These are phyloP conservation scores for Talaromyces sp. DNA, from an alignment of 2,329 filamentous ascomycete species.

Conservation along the genomic window DNA sequence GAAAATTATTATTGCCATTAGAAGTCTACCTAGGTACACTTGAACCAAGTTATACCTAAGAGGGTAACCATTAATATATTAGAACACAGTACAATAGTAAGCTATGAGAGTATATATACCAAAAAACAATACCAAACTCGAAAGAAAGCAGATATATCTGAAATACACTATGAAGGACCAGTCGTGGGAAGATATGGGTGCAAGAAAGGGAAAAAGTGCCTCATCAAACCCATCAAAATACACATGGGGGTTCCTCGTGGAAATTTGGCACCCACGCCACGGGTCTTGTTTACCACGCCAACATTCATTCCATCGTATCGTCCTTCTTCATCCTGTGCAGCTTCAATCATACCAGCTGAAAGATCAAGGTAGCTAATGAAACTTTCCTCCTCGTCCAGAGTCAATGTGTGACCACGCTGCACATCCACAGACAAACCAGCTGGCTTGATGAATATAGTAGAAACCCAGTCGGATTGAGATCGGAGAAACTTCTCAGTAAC, in stretches of 20 bases:
- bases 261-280: conserved; percentile 32
- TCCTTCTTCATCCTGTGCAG: conserved; percentile 36
- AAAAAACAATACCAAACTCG: not conserved
- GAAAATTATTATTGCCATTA: not conserved
- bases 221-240: conserved; percentile 33
- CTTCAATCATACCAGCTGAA: conserved; percentile 52
- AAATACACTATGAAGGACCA: not conserved
- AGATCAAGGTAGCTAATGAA: conserved; percentile 44
- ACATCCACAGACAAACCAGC: conserved; percentile 26
- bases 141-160: not conserved
- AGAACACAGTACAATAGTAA: not conserved
- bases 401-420: conserved; percentile 44
- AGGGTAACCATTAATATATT: not conserved
- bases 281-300: conserved; percentile 27
- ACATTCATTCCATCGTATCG: conserved; percentile 27
- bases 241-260: conserved; percentile 34
- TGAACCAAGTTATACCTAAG: not conserved
- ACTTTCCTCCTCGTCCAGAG: conserved; percentile 37
- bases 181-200: conserved; percentile 34
- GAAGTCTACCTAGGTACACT: not conserved
- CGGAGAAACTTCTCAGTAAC: conserved; percentile 25
- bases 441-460: conserved; percentile 29
- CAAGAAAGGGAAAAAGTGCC: conserved; percentile 35
- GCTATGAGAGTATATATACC: not conserved
- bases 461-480: conserved; percentile 25